Percentiles rank a stretch among this genome's conserved stretches.
These are phyloP conservation scores for Suillus luteus DNA, from an alignment of 768 basidiomycete species.

Conservation along the genomic window DNA sequence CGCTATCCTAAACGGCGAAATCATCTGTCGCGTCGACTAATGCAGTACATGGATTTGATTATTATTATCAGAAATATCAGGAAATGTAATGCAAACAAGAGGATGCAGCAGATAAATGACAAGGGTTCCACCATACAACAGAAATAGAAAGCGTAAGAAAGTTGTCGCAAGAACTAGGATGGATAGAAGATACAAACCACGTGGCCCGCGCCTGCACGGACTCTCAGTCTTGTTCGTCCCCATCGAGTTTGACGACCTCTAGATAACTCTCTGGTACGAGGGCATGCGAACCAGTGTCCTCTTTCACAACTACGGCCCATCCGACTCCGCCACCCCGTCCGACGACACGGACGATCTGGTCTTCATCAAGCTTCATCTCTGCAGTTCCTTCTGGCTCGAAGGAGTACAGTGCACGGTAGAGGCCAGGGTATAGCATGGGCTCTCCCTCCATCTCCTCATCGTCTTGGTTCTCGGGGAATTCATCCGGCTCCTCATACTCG, in stretches of 20 bases:
- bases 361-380: conserved; percentile 81
- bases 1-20: conserved; percentile 35
- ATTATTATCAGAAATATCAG: neutral
- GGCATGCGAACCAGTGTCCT: conserved; percentile 53
- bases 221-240: conserved; percentile 20
- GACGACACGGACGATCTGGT: conserved; percentile 71
- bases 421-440: conserved; percentile 57
- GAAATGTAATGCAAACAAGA: conserved; percentile 5
- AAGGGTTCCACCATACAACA: conserved; percentile 12
- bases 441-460: conserved; percentile 28
- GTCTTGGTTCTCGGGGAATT: conserved; percentile 21
- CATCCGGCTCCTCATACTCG: conserved; percentile 39
- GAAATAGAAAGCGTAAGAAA: conserved; percentile 11
- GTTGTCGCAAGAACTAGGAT: conserved; percentile 1
- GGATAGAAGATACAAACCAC: neutral
- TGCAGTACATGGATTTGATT: neutral
- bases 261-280: conserved; percentile 82
- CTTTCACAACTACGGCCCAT: conserved; percentile 72
- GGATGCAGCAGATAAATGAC: conserved; percentile 15
- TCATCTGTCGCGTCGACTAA: conserved; percentile 27
- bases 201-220: conserved; percentile 6
- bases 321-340: conserved; percentile 79
- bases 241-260: conserved; percentile 50
- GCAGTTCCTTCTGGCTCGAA: conserved; percentile 81
- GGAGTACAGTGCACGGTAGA: conserved; percentile 76